Base-by-base conservation (phyloP, 2,329 filamentous ascomycete genomes). In the Aspergillus arachidicola region DNA sequence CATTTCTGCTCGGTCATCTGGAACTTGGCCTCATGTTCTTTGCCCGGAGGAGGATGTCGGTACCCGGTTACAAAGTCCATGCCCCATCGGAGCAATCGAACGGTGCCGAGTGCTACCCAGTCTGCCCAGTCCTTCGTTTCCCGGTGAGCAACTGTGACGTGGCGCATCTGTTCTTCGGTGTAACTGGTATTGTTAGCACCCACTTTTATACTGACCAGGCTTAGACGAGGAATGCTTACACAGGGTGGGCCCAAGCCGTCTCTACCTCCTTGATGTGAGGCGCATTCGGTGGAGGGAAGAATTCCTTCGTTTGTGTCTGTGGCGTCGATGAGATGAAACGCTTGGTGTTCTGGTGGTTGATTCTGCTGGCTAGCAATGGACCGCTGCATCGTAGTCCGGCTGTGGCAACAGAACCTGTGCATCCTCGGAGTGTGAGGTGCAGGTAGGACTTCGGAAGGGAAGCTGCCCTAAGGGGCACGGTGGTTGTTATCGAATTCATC, bases 21-120 rank as follows among this genome's bases (percentile, higher is more conserved):
- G 72, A 86, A 96, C 72, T 75, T 89, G 80, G 83, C 86, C 0
- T 34, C 65, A 57, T 62, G 69, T 64, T 70, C 71, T 58, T 79
- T 74, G 2, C 80, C 78, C 2, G 83, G 80, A 11, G 83, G 86
- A 66, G 91, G 86, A 74, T 97, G 93, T 36, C 87, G 88, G 69
- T 93, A 91, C 14, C 93, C 93, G 0, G 94, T 97, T 19, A 85
- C 91, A 41, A 89, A 80, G 75, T 98, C 94, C 80, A 96, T 92
- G 11, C 88, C 88, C 84, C 87, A 94, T 57, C 94, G 86, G 45
- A 93, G 85, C 26, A 93, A 68, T 7, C 91, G 87, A 56, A 97
- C 90, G 67, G 92, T 87, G 63, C 86, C 85, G 74, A 95, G 89
- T 2, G 95, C 95, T 4, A 90, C 79, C 81, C 87, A 89, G 76